Evolutionary conservation across 306 rosid genomes (phyloP).

Genomic region (Bauhinia variegata): DNA sequence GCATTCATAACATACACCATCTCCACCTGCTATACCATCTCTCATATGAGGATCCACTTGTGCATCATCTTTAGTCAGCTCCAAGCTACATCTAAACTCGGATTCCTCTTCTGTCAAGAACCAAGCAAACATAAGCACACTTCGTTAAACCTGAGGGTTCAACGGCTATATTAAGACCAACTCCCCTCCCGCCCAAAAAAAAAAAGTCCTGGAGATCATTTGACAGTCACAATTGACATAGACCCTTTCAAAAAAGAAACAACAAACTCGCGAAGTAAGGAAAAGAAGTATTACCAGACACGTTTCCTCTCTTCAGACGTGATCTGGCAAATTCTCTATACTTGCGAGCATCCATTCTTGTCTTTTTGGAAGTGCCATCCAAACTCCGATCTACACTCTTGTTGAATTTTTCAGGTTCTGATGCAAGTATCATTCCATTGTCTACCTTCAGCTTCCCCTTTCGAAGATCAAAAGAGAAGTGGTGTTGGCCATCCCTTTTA

Average conservation of each 20-base stretch:
- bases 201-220: background rate
- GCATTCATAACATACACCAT: constrained; percentile 36
- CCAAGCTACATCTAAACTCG: constrained; percentile 10
- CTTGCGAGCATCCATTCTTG: background rate
- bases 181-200: no score
- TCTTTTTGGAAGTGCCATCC: background rate
- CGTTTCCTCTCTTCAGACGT: background rate
- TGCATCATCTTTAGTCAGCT: constrained; percentile 14
- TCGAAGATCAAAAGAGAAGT: background rate
- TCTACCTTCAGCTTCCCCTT: background rate
- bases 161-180: background rate
- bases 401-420: background rate
- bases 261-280: background rate
- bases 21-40: constrained; percentile 5
- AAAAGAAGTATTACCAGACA: background rate
- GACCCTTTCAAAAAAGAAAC: background rate
- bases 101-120: constrained; percentile 27
- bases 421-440: background rate
- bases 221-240: background rate
- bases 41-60: constrained; percentile 1
- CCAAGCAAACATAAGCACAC: constrained; percentile 2
- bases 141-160: background rate
- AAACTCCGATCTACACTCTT: background rate
- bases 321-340: background rate
- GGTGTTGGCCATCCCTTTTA: background rate